Evolutionary conservation across 345 rosid genomes (phyloP), one percentile per base, ranked within the genome.

Genomic region (Camelina laxa): DNA sequence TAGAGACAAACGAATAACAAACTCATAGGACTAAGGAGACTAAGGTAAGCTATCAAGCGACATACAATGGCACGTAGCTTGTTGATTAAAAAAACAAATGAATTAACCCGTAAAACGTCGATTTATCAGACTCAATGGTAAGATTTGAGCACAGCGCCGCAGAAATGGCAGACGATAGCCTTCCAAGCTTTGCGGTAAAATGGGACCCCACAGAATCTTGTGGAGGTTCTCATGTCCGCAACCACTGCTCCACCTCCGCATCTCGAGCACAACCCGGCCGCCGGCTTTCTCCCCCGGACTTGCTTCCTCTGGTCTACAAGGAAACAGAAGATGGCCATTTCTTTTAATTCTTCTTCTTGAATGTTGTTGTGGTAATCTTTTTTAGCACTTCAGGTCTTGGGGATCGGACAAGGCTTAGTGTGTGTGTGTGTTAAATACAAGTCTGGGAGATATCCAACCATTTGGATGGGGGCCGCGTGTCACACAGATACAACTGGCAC

Each of bases 221-320:
- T 90, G 14, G 87, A 77, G 1, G 97, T 95, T 60, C 83, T 92
- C 92, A 95, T 95, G 80, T 95, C 99, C 2, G 97, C 99, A 3
- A 92, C 96, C 55, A 96, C 90, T 5, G 97, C 99, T 75, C 97
- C 99, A 0, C 89, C 90, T 44, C 99, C 97, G 80, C 99, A 95
- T 81, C 91, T 67, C 5, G 93, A 89, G 86, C 99, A 92, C 48
- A 61, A 76, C 50, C 99, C 97, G 0, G 99, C 97, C 0, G 91
- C 97, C 41, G 97, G 99, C 84, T 90, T 95, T 82, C 90, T 89
- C 54, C 84, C 80, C 24, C 83, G 50, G 33, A 95, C 89, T 79
- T 90, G 79, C 81, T 85, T 80, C 15, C 87, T 89, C 85, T 95
- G 91, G 75, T 95, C 97, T 30, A 95, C 91, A 1, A 95, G 93